Base-by-base conservation (phyloP, 768 basidiomycete genomes). In the Candolleomyces aberdarensis region DNA sequence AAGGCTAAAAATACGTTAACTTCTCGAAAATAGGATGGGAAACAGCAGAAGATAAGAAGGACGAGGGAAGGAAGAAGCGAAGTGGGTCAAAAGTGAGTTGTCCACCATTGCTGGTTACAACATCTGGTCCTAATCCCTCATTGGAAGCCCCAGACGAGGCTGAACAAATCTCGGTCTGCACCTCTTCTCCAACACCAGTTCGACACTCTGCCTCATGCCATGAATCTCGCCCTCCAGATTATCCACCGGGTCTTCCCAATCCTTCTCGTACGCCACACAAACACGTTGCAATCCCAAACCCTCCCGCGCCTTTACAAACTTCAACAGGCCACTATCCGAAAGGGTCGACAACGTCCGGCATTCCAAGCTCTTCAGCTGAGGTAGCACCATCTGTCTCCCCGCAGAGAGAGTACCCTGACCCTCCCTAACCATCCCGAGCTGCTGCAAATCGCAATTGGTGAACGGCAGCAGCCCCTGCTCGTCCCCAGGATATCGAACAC, bases 381-480 rank as follows among this genome's bases (percentile, higher is more conserved):
- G 58, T 20, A 48, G 50, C 20, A 59, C 7, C 31, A 17, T 6
- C n/a, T 14, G 10, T 15, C 15, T 9, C 15, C 41, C 57, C 14
- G 14, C 17, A 4, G 15, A 6, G 15, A 26, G 57, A 26, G 48
- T 47, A 11, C n/a, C n/a, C 19, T 26, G 58, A 15, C 19, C 17
- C 13, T 29, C 39, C 43, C 4, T 9, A 10, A 26, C 48, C 19
- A 47, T 17, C 15, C 11, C 31, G 17, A 59, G 36, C 48, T 41
- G 39, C 13, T 22, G 39, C 49, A 59, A 29, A 36, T 59, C 58
- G n/a, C 31, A 49, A 51, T 59, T 49, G 11, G 46, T 41, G 19
- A 59, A 59, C 8, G 58, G 58, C 14, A 59, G 47, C 39, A 59
- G 7, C 10, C 36, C 47, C n/a, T 59, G 47, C 39, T 59, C 49